phyloP scores from a whole-genome alignment of 768 basidiomycete species.

The Exsudoporus frostii region DNA sequence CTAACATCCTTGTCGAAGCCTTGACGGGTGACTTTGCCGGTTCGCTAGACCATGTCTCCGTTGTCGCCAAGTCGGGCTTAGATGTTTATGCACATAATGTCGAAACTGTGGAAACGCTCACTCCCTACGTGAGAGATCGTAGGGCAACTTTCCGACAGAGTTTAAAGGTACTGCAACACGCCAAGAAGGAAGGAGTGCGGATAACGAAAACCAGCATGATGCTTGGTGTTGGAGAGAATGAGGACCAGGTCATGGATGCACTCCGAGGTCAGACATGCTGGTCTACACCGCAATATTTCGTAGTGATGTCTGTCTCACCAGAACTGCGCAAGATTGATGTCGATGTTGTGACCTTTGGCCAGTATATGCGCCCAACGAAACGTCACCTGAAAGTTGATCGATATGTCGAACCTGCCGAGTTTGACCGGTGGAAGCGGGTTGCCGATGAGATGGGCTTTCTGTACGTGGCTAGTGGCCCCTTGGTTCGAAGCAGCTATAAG shows the following conservation, averaged over 20 bases:
- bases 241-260: slow-evolving; percentile 77
- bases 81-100: slow-evolving; percentile 99
- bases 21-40: slow-evolving; percentile 94
- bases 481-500: slow-evolving; percentile 97
- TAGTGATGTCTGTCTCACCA: slow-evolving; percentile 31
- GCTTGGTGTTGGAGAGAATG: slow-evolving; percentile 93
- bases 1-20: slow-evolving; percentile 94
- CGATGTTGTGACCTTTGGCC: slow-evolving; percentile 98
- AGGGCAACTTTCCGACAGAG: slow-evolving; percentile 89
- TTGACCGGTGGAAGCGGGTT: slow-evolving; percentile 83
- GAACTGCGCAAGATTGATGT: slow-evolving; percentile 87
- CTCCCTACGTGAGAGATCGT: slow-evolving; percentile 93
- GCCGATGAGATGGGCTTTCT: slow-evolving; percentile 95
- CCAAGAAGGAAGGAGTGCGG: slow-evolving; percentile 78
- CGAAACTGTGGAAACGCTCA: slow-evolving; percentile 92
- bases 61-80: slow-evolving; percentile 88
- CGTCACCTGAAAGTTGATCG: slow-evolving; percentile 98
- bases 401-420: slow-evolving; percentile 92
- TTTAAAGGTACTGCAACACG: slow-evolving; percentile 74
- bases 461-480: slow-evolving; percentile 94
- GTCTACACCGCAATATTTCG: background rate
- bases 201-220: slow-evolving; percentile 98
- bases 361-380: slow-evolving; percentile 99
- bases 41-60: slow-evolving; percentile 64
- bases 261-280: slow-evolving; percentile 60